Evolutionary conservation across 768 basidiomycete genomes (phyloP), one percentile per base, ranked within the genome.

Genomic region (Lactarius indigo): DNA sequence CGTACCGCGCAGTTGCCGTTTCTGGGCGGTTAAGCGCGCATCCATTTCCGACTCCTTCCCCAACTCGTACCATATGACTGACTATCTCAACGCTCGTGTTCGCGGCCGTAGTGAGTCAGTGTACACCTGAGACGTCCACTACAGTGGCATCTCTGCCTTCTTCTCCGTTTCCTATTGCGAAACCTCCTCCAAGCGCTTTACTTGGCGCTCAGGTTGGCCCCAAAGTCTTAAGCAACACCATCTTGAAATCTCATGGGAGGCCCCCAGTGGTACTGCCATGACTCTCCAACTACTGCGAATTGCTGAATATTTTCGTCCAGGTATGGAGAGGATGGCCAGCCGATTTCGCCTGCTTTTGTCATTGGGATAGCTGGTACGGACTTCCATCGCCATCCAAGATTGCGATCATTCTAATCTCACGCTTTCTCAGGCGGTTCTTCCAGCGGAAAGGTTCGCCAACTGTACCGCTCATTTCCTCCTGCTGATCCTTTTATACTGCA

Each of bases 191-290:
- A 28, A 26, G 13, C 26, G 5, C n/a, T 50, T 23, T 52, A 52
- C 50, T 52, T 15, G 26, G 50, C 50, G 1, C 62, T 66, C 39
- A 31, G 50, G 50, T 65, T 35, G 47, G 17, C 31, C 58, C 65
- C 9, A 69, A 77, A 64, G 69, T 75, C 5, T 87, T 78, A 72
- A 85, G 92, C 79, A 94, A 94, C 72, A 90, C 85, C 2, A 79
- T 94, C 30, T 78, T 94, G 41, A 89, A 87, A 57, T 91, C 90
- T 39, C 92, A 94, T 77, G 92, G 92, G 58, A 83, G 92, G 57
- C 90, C 90, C 57, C 91, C 92, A n/a, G 72, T 94, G 92, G 92
- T 92, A 76, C 63, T 54, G 12, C 17, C 30, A 39, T 69, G 57
- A 18, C n/a, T 7, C 42, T 42, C 20, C 69, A 63, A 26, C 61